Evolutionary conservation across 2,329 filamentous ascomycete species (phyloP).

Genomic region (Cordyceps farinosa): DNA sequence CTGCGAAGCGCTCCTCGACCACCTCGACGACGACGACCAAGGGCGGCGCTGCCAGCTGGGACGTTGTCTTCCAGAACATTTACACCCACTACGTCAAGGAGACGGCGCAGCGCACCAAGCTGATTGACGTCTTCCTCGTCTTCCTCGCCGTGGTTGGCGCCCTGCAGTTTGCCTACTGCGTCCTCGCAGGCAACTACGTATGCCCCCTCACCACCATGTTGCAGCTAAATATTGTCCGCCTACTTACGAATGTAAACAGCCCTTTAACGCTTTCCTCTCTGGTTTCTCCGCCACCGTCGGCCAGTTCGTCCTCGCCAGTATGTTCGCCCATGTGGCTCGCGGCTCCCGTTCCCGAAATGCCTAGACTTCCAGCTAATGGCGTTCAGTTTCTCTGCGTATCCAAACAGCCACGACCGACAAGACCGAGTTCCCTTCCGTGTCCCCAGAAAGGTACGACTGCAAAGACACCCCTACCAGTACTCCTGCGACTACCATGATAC

Average conservation of each 20-base stretch:
- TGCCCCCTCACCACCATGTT: conserved; percentile 35
- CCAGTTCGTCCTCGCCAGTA: conserved; percentile 93
- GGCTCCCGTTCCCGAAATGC: neutral
- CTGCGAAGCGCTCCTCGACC: conserved; percentile 20
- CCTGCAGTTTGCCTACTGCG: conserved; percentile 92
- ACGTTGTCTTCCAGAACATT: conserved; percentile 65
- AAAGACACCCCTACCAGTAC: neutral
- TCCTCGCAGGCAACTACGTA: conserved; percentile 92
- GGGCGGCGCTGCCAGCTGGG: conserved; percentile 37
- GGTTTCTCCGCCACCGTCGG: conserved; percentile 93
- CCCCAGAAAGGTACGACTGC: conserved; percentile 68
- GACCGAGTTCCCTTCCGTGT: conserved; percentile 70
- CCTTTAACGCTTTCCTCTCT: conserved; percentile 97
- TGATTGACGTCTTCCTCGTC: conserved; percentile 85
- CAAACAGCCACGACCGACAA: conserved; percentile 86
- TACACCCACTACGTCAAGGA: conserved; percentile 73
- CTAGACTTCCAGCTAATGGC: conserved; percentile 7
- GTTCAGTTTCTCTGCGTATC: conserved; percentile 70
- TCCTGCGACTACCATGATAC: neutral
- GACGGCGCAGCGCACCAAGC: conserved; percentile 86
- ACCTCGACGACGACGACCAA: conserved; percentile 24
- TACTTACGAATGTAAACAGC: conserved; percentile 50
- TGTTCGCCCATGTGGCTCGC: conserved; percentile 27
- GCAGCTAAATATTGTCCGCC: neutral
- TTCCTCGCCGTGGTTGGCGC: conserved; percentile 82